Evolutionary conservation across 345 rosid species (phyloP).

Genomic region (Balakata baccata): DNA sequence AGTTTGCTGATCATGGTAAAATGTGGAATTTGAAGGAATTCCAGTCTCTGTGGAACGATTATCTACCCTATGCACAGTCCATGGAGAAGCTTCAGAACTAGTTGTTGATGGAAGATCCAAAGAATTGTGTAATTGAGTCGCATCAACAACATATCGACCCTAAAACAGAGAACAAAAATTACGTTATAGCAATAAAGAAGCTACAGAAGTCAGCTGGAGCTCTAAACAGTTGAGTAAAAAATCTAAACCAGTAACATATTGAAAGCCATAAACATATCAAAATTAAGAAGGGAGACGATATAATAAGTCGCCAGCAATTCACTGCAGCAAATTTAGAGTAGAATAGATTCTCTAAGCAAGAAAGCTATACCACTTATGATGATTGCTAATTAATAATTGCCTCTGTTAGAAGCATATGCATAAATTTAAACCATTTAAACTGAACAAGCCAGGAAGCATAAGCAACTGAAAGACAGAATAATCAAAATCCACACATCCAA

Average conservation of each 20-base stretch:
- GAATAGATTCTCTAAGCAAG: not conserved
- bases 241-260: not conserved
- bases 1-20: constrained; percentile 52
- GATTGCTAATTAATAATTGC: not conserved
- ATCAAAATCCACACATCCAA: not conserved
- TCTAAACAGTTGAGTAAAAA: not conserved
- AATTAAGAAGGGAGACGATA: not conserved
- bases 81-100: constrained; percentile 37
- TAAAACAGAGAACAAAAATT: constrained; percentile 20
- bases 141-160: constrained; percentile 63
- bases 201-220: not conserved
- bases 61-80: constrained; percentile 57
- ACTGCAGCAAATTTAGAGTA: constrained; percentile 10
- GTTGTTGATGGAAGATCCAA: constrained; percentile 22
- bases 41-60: constrained; percentile 56
- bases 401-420: not conserved
- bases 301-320: constrained; percentile 4
- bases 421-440: not conserved
- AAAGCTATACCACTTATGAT: not conserved
- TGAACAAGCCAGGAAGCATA: not conserved
- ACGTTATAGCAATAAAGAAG: not conserved
- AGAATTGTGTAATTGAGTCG: constrained; percentile 53
- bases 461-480: not conserved
- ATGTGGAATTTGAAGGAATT: constrained; percentile 41
- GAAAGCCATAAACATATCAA: not conserved